These are phyloP conservation scores for Arabidopsis arenosa DNA, from an alignment of 345 rosid species.

Conservation along the genomic window DNA sequence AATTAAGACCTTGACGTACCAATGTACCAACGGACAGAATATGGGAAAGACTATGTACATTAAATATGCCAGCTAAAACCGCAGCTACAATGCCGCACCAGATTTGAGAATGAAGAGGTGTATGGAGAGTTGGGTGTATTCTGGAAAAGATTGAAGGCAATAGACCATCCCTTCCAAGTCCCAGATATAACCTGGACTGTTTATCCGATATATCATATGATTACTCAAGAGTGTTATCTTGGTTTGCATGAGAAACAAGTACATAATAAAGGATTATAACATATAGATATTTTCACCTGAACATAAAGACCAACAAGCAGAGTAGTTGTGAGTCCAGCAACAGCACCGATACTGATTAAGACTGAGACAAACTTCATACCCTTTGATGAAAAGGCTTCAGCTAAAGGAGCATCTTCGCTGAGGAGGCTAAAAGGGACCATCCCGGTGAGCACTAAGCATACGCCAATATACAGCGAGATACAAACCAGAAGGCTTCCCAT, in stretches of 20 bases:
- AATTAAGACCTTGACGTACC: slow-evolving; percentile 56
- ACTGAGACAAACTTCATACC: slow-evolving; percentile 82
- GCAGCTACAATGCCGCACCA: slow-evolving; percentile 93
- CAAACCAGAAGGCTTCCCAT: slow-evolving; percentile 90
- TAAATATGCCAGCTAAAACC: slow-evolving; percentile 78
- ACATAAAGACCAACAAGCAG: slow-evolving; percentile 97
- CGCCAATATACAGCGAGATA: slow-evolving; percentile 71
- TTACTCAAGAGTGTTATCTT: slow-evolving; percentile 8
- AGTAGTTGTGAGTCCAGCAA: slow-evolving; percentile 95
- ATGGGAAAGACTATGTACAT: slow-evolving; percentile 81
- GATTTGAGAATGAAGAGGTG: slow-evolving; percentile 91
- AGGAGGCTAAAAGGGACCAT: slow-evolving; percentile 81
- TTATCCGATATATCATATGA: slow-evolving; percentile 40
- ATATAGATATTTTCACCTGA: slow-evolving; percentile 63
- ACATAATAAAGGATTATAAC: slow-evolving; percentile 13
- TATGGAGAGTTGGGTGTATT: slow-evolving; percentile 78
- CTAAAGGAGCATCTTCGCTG: slow-evolving; percentile 91
- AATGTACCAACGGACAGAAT: slow-evolving; percentile 95
- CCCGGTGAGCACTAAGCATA: slow-evolving; percentile 95
- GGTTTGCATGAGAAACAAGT: slow-evolving; percentile 6
- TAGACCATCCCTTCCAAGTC: slow-evolving; percentile 95
- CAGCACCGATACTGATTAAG: slow-evolving; percentile 90
- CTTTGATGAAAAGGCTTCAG: slow-evolving; percentile 81
- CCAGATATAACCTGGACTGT: slow-evolving; percentile 94
- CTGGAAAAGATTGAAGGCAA: slow-evolving; percentile 86